Percentiles rank a stretch among this genome's conserved stretches.
phyloP scores from a whole-genome alignment of 495 filamentous ascomycete species.

The Trichoderma asperelloides region DNA sequence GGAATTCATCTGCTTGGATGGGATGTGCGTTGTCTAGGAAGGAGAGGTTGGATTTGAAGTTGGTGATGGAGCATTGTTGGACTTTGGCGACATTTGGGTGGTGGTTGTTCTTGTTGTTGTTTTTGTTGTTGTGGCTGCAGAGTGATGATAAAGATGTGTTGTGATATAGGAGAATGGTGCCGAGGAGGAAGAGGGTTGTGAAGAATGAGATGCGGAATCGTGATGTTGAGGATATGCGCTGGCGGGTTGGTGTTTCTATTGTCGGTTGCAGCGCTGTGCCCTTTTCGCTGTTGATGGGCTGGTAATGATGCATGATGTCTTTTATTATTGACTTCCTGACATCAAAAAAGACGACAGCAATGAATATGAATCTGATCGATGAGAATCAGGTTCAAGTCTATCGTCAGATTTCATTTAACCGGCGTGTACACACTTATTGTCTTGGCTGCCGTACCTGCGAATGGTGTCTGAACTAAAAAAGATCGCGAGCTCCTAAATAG shows the following conservation, averaged over 20 bases:
- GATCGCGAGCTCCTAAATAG: neutral
- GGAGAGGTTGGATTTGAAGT: conserved; percentile 30
- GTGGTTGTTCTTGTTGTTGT: neutral
- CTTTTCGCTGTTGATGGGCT: neutral
- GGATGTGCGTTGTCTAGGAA: conserved; percentile 37
- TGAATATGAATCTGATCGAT: neutral
- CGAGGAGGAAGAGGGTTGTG: neutral
- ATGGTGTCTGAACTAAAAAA: neutral
- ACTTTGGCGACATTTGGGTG: neutral
- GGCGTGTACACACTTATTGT: no score
- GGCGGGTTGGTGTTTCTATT: neutral
- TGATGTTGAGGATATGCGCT: neutral
- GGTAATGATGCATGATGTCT: neutral
- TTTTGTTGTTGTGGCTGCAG: neutral
- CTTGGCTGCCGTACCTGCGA: no score
- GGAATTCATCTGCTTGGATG: conserved; percentile 32
- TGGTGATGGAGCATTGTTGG: conserved; percentile 38
- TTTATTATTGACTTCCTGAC: neutral
- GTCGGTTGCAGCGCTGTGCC: neutral
- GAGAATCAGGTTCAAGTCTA: neutral
- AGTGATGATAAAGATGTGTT: neutral
- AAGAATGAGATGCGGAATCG: neutral
- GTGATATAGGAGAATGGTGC: neutral
- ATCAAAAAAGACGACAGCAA: neutral
- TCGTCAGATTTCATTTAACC: no score